phyloP scores from a whole-genome alignment of 257 asterid genomes.

The Paraleonurus japonicus region DNA sequence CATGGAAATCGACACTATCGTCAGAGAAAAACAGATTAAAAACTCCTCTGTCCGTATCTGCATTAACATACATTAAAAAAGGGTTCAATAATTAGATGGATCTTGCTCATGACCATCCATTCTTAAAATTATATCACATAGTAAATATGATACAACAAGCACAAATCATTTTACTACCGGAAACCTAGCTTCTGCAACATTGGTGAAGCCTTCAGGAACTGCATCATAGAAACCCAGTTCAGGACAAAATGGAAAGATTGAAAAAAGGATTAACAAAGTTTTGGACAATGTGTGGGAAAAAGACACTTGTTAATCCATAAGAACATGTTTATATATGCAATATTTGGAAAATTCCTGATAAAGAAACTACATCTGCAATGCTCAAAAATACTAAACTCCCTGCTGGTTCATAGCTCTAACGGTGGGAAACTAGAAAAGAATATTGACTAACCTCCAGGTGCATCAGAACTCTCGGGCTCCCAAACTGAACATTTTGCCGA shows the following conservation, averaged over 20 bases:
- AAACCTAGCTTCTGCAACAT: conserved; percentile 84
- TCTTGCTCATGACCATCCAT: conserved; percentile 14
- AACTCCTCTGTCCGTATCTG: conserved; percentile 78
- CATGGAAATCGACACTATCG: conserved; percentile 57
- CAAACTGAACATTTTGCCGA: conserved; percentile 45
- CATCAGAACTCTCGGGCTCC: conserved; percentile 66
- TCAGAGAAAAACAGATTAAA: conserved; percentile 77
- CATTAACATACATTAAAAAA: conserved; percentile 18
- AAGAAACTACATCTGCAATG: not conserved
- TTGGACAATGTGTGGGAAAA: conserved; percentile 13
- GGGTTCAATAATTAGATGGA: conserved; percentile 17
- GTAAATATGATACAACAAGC: conserved; percentile 4
- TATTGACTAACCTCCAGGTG: conserved; percentile 75
- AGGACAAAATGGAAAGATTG: conserved; percentile 10
- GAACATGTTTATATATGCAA: not conserved
- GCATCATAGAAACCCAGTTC: conserved; percentile 35
- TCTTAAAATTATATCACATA: conserved; percentile 7
- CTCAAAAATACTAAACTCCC: not conserved
- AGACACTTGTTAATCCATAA: not conserved
- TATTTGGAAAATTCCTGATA: not conserved
- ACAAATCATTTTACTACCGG: conserved; percentile 46
- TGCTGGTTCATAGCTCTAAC: conserved; percentile 14
- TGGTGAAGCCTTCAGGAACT: conserved; percentile 75
- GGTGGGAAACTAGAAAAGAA: conserved; percentile 2
- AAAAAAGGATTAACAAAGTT: not conserved